These are phyloP conservation scores for Colletotrichum falcatum DNA, from an alignment of 2,329 filamentous ascomycete genomes.

Conservation along the genomic window DNA sequence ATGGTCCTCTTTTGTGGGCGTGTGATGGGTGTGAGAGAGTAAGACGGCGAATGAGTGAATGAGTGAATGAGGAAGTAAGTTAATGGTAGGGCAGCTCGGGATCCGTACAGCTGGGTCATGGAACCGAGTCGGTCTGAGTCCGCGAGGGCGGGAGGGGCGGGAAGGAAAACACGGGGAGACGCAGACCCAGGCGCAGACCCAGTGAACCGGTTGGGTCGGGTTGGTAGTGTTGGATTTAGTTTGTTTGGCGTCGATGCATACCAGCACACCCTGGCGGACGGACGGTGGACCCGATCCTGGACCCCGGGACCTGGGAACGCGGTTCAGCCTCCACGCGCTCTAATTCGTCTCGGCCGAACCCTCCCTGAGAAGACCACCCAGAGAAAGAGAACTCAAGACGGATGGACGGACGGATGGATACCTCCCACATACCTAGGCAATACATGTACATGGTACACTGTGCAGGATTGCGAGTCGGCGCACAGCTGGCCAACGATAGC, in stretches of 20 bases:
- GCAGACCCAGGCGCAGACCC: slow-evolving; percentile 18
- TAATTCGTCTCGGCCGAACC: neutral
- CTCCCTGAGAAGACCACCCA: too few species aligned
- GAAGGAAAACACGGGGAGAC: slow-evolving; percentile 37
- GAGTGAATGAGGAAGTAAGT: neutral
- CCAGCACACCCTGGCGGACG: slow-evolving; percentile 2
- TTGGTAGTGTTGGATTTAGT: slow-evolving; percentile 21
- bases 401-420: neutral
- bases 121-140: slow-evolving; percentile 36
- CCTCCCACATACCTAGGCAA: neutral
- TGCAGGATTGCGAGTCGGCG: slow-evolving; percentile 7
- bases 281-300: slow-evolving; percentile 29
- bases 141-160: slow-evolving; percentile 38
- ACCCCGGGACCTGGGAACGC: slow-evolving; percentile 32
- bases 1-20: slow-evolving; percentile 14
- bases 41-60: slow-evolving; percentile 1
- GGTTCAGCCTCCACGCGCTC: slow-evolving; percentile 9
- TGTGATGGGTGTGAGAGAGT: neutral
- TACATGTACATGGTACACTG: neutral
- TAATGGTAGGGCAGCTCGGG: slow-evolving; percentile 11
- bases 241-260: slow-evolving; percentile 32
- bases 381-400: neutral
- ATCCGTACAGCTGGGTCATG: slow-evolving; percentile 33
- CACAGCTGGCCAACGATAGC: slow-evolving; percentile 16
- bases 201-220: slow-evolving; percentile 17